Conservation (phyloP, 208 protist species). For the Acanthamoeba polyphaga region DNA sequence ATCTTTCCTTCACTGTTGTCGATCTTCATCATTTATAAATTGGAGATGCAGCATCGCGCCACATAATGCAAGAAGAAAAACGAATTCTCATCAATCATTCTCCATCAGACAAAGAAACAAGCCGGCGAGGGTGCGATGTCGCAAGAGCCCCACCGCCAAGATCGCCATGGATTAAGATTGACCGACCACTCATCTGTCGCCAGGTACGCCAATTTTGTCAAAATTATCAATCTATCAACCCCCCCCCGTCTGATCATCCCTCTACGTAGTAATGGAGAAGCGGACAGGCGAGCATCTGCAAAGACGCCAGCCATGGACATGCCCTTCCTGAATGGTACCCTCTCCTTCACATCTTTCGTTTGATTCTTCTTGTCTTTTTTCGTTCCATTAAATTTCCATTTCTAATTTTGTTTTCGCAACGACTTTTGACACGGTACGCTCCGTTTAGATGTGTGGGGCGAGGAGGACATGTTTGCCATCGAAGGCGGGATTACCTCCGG, state of each 20-base stretch:
- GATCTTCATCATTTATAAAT: background rate
- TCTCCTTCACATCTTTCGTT: background rate
- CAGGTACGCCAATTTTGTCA: background rate
- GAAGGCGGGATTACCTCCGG: background rate
- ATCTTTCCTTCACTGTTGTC: background rate
- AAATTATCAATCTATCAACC: background rate
- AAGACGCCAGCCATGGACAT: constrained; percentile 11
- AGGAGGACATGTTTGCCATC: constrained; percentile 1
- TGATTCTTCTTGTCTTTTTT: background rate
- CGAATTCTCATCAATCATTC: background rate
- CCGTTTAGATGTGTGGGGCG: background rate
- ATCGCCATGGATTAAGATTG: constrained; percentile 12
- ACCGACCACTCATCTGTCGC: background rate
- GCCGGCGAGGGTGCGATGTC: constrained; percentile 16
- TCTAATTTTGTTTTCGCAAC: background rate
- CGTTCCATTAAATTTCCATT: background rate
- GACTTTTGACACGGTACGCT: too few relatives aligned
- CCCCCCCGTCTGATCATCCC: background rate
- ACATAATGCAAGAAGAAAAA: too few relatives aligned
- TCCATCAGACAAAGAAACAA: background rate
- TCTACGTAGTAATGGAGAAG: background rate
- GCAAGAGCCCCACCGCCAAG: background rate
- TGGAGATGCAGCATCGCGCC: too few relatives aligned
- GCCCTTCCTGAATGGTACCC: background rate
- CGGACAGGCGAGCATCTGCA: background rate